Evolutionary conservation across 1,284 basidiomycete species (phyloP), one percentile per base, ranked within the genome.

Genomic region (Naganishia liquefaciens): DNA sequence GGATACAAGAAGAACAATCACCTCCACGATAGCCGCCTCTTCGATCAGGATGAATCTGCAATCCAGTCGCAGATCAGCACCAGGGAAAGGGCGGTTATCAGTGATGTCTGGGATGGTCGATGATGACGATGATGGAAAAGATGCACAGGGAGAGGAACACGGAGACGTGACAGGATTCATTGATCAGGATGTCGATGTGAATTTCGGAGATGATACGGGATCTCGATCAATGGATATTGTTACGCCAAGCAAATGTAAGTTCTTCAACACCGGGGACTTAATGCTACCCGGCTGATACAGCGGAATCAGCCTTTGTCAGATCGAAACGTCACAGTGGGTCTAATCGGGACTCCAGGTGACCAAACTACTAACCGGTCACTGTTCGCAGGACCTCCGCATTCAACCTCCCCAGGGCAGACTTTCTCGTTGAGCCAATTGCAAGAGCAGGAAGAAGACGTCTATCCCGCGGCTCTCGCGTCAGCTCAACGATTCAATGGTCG

Each of bases 81-180:
- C 15, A 15, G 46, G 42, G 62, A 64, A 23, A 68, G 67, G n/a
- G 71, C 70, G 57, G 40, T 23, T 51, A 19, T 51, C 44, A 13
- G 25, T 47, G 1, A 21, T 47, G 46, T 47, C 46, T 5, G 25
- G 21, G 21, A 47, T 47, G 46, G 46, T 23, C n/a, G 15, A 44
- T n/a, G 21, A 25, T 52, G 70, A 84, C 33, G 86, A 88, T 63
- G 82, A 85, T 21, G 85, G 85, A 39, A 81, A 79, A 1, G 80
- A 80, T 25, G 84, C 82, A n/a, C 67, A 82, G n/a, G 73, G 77
- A 15, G 72, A 82, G 46, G 80, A 81, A 43, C 79, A 79, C 53
- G 42, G 68, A 21, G 58, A 54, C 2, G 53, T 43, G 23, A 54
- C 53, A 25, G 49, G 42, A 57, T 57, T 60, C 54, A 27, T 53